Evolutionary conservation across 2,329 filamentous ascomycete genomes (phyloP).

Genomic region (Curvularia spicifera): DNA sequence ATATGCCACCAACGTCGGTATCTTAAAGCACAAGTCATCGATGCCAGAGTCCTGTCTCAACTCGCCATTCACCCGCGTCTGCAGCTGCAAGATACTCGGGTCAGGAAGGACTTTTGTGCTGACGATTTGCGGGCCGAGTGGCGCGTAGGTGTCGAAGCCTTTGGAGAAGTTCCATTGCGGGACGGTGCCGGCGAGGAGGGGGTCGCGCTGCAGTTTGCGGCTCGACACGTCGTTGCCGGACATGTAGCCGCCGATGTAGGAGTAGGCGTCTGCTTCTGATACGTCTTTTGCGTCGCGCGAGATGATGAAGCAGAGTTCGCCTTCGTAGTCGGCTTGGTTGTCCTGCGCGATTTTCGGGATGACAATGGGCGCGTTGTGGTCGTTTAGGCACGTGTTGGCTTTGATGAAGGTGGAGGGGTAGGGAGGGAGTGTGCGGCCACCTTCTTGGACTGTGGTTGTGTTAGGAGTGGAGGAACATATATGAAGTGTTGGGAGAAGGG

Average conservation of each 20-base stretch:
- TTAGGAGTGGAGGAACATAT: not conserved
- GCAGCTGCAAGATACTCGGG: conserved; percentile 53
- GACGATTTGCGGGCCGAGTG: conserved; percentile 60
- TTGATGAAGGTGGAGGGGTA: conserved; percentile 62
- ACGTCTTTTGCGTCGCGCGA: conserved; percentile 61
- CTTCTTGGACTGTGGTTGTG: conserved; percentile 55
- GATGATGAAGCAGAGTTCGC: conserved; percentile 56
- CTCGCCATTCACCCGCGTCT: conserved; percentile 58
- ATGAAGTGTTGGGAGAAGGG: too few species aligned
- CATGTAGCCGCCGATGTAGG: conserved; percentile 62
- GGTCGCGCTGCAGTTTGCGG: conserved; percentile 60
- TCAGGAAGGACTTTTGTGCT: conserved; percentile 52
- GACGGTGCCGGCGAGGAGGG: conserved; percentile 57
- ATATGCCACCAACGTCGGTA: conserved; percentile 55
- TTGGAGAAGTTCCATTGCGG: conserved; percentile 66
- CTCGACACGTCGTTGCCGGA: conserved; percentile 63
- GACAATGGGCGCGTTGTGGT: conserved; percentile 52
- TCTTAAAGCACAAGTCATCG: conserved; percentile 57
- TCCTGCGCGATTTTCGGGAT: conserved; percentile 60
- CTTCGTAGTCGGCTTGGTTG: conserved; percentile 54
- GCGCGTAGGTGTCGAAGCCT: conserved; percentile 63
- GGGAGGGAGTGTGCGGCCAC: conserved; percentile 58
- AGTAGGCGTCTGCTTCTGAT: conserved; percentile 51
- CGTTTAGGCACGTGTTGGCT: conserved; percentile 49
- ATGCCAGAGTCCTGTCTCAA: conserved; percentile 58